phyloP scores from a whole-genome alignment of 1,139 yeast species.

The Saccharomyces hybrid region DNA sequence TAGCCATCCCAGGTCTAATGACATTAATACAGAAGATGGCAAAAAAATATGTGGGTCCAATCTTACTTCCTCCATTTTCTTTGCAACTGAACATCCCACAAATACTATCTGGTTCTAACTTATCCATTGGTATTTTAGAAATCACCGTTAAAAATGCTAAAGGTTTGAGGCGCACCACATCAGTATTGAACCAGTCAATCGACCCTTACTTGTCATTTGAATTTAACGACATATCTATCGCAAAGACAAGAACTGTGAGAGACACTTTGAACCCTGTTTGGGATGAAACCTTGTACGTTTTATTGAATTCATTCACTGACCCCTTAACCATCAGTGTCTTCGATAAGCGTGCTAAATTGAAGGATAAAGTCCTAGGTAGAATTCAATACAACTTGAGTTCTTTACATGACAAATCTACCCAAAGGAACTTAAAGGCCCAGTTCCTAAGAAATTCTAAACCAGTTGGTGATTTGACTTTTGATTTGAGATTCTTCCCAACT shows the following conservation, averaged over 20 bases:
- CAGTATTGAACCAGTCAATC: conserved; percentile 62
- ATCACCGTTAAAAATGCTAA: conserved; percentile 59
- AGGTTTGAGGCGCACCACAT: conserved; percentile 56
- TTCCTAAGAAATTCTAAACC: conserved; percentile 71
- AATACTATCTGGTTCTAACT: conserved; percentile 74
- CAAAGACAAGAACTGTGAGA: conserved; percentile 54
- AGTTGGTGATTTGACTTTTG: conserved; percentile 65
- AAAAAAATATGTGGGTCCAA: conserved; percentile 78
- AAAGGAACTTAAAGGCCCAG: conserved; percentile 45
- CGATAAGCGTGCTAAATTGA: conserved; percentile 70
- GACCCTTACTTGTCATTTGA: conserved; percentile 79
- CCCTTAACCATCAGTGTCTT: conserved; percentile 61
- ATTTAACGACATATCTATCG: conserved; percentile 49
- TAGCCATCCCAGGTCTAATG: conserved; percentile 75
- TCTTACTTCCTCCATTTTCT: conserved; percentile 78
- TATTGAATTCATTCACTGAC: conserved; percentile 68
- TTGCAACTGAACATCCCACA: conserved; percentile 89
- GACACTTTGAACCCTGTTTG: conserved; percentile 68
- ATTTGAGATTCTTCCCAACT: conserved; percentile 69
- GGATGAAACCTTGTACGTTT: conserved; percentile 67
- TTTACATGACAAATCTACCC: conserved; percentile 48
- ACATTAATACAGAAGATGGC: conserved; percentile 77
- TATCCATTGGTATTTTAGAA: conserved; percentile 80
- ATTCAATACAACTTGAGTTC: conserved; percentile 65
- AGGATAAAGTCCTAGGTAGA: conserved; percentile 73